A percentile compares a stretch with the other conserved stretches of the same genome.
These are phyloP conservation scores for Agaricus subrufescens DNA, from an alignment of 768 basidiomycete genomes.

Conservation along the genomic window DNA sequence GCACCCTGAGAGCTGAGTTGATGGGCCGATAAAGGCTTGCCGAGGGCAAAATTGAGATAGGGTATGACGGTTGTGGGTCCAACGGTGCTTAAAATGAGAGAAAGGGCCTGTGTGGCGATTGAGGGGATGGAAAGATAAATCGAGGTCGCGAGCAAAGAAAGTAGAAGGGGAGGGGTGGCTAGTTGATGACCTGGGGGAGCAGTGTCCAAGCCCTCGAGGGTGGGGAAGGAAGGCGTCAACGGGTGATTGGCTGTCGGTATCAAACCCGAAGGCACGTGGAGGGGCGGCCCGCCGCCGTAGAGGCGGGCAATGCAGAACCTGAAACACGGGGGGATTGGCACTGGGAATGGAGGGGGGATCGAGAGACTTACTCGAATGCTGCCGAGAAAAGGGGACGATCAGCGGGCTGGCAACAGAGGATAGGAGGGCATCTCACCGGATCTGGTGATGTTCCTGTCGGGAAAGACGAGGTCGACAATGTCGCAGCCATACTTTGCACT, in stretches of 20 bases:
- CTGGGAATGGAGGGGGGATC: not conserved
- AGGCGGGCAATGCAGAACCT: slow-evolving; percentile 84
- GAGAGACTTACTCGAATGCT: slow-evolving; percentile 82
- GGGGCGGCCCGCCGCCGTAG: slow-evolving; percentile 79
- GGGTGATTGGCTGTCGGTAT: slow-evolving; percentile 65
- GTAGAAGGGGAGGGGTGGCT: slow-evolving; percentile 73
- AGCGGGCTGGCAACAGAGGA: slow-evolving; percentile 1
- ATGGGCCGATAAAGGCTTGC: slow-evolving; percentile 50
- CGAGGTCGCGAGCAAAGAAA: slow-evolving; percentile 83
- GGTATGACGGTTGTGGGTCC: slow-evolving; percentile 72
- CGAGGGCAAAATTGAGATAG: slow-evolving; percentile 82
- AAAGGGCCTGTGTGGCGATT: slow-evolving; percentile 71
- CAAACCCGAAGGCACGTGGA: slow-evolving; percentile 61
- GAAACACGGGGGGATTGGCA: not conserved
- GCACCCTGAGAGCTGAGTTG: slow-evolving; percentile 53
- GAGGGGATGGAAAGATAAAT: slow-evolving; percentile 82
- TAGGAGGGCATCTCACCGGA: slow-evolving; percentile 49
- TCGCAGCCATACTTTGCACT: slow-evolving; percentile 30
- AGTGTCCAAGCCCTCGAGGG: slow-evolving; percentile 18
- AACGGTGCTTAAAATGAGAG: slow-evolving; percentile 64
- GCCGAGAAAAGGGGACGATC: not conserved
- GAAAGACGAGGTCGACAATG: slow-evolving; percentile 67
- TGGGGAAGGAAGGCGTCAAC: slow-evolving; percentile 64
- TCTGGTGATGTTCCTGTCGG: slow-evolving; percentile 86
- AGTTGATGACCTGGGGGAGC: slow-evolving; percentile 59